Base-by-base conservation (phyloP, 176 grass and related monocot genomes). In the Zizania latifolia region DNA sequence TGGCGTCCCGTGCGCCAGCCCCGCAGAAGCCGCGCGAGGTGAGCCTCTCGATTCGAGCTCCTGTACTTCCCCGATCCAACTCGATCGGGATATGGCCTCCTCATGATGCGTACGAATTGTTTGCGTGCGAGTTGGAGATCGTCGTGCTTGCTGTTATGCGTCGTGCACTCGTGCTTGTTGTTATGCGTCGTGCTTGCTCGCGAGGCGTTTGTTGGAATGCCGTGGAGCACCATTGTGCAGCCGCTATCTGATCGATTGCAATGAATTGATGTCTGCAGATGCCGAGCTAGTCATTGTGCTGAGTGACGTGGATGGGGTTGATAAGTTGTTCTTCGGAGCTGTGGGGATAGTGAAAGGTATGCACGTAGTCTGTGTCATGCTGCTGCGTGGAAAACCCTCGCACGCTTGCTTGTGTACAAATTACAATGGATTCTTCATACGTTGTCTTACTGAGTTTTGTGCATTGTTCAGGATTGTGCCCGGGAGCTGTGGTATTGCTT, bases 401-500 rank as follows among this genome's bases (percentile, higher is more conserved):
- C 43, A 10, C 55, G 24, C 44, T 63, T 72, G 16, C 8, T 78
- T 50, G 24, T 31, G 11, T 28, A 35, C 26, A 58, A 40, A 19
- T 64, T 23, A 40, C 31, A 35, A 23, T 77, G 75, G 48, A 29
- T 55, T 22, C 41, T 64, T 80, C 28, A 38, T 60, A 31, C 62
- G n/a, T 71, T 34, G 10, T 70, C 71, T 62, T 24, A 28, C 73
- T 82, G 71, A 19, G 58, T n/a, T n/a, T n/a, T n/a, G n/a, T n/a
- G n/a, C 72, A 76, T 82, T 54, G 11, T 38, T 10, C 64, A 97
- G 94, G 88, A 56, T 76, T 91, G 84, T 40, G 76, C 34, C 5
- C 67, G 17, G 81, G 68, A 39, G 85, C 84, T 75, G 30, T 79
- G 65, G 72, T 93, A 29, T 85, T 97, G 74, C 35, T 91, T 81